Base-by-base conservation (phyloP, 2,329 filamentous ascomycete species). In the Neofusicoccum ribis region DNA sequence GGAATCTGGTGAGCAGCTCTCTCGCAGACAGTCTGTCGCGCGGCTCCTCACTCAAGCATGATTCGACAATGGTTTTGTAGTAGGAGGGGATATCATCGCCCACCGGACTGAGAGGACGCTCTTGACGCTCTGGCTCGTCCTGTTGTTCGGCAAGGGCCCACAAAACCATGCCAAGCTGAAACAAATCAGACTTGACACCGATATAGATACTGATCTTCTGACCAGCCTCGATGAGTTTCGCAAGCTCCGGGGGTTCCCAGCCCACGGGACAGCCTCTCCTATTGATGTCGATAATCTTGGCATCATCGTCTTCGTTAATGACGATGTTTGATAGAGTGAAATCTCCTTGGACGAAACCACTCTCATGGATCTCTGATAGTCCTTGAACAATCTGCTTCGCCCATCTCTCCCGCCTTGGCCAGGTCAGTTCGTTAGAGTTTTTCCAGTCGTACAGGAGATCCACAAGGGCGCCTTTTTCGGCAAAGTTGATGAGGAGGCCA, bases 271-370 rank as follows among this genome's bases (percentile, higher is more conserved):
- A 99, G n/a, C 95, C 95, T 71, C 95, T 86, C 64, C 95, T 86
- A 79, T 99, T 99, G 80, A 99, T 97, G 77, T 99, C 95, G 73
- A 99, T 99, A 70, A 99, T 98, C 72, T 96, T 94, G 8, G 94
- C 95, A 73, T 97, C 86, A 73, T 93, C 89, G 49, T 90, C 80
- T 12, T 85, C 84, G 76, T 98, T 92, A 72, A 99, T 90, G 67
- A 99, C 95, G 69, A 99, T 96, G 74, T 99, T 99, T 5, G 93
- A 97, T 34, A 99, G 83, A 0, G 95, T 99, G 69, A 99, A 97
- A 74, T 99, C 95, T 27, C 95, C 95, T 74, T 99, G 95, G 11
- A 99, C 95, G 76, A 96, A 98, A 4, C 95, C 95, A 23, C 92
- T 89, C 77, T 98, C 94, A 72, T 99, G 95, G 36, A 99, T 94